phyloP scores from a whole-genome alignment of 495 filamentous ascomycete genomes.

The Usnea hakonensis region DNA sequence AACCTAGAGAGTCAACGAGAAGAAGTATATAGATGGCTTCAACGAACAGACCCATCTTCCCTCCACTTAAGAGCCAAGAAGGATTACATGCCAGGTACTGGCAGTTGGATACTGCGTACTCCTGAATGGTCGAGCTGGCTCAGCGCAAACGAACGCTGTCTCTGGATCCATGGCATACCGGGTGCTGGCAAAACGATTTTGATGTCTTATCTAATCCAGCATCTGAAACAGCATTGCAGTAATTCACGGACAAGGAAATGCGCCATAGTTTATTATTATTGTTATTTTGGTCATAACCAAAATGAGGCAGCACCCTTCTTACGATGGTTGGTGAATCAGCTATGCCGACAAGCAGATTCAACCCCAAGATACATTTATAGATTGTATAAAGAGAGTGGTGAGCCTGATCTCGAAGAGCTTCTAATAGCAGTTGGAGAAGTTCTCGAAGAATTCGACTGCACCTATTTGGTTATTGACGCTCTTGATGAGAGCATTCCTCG shows the following conservation, averaged over 20 bases:
- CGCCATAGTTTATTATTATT: slow-evolving; percentile 34
- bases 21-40: slow-evolving; percentile 13
- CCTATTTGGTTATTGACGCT: slow-evolving; percentile 32
- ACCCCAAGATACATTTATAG: slow-evolving; percentile 14
- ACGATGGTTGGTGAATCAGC: slow-evolving; percentile 26
- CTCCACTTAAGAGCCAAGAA: slow-evolving; percentile 19
- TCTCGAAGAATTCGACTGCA: slow-evolving; percentile 11
- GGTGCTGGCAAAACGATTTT: slow-evolving; percentile 38
- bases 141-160: slow-evolving; percentile 12
- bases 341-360: slow-evolving; percentile 27
- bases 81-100: slow-evolving; percentile 17
- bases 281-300: slow-evolving; percentile 29
- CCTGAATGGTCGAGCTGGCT: slow-evolving; percentile 24
- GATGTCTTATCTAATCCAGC: slow-evolving; percentile 29
- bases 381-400: slow-evolving; percentile 2
- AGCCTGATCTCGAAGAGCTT: slow-evolving; percentile 1
- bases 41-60: slow-evolving; percentile 14
- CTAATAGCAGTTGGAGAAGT: background rate
- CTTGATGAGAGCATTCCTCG: slow-evolving; percentile 28
- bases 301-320: slow-evolving; percentile 25
- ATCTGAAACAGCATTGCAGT: slow-evolving; percentile 19
- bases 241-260: slow-evolving; percentile 1
- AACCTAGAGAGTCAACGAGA: slow-evolving; percentile 8
- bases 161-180: slow-evolving; percentile 38
- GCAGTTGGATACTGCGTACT: slow-evolving; percentile 23